Evolutionary conservation across 140 eudicot genomes (phyloP).

Genomic region (Cichorium intybus): DNA sequence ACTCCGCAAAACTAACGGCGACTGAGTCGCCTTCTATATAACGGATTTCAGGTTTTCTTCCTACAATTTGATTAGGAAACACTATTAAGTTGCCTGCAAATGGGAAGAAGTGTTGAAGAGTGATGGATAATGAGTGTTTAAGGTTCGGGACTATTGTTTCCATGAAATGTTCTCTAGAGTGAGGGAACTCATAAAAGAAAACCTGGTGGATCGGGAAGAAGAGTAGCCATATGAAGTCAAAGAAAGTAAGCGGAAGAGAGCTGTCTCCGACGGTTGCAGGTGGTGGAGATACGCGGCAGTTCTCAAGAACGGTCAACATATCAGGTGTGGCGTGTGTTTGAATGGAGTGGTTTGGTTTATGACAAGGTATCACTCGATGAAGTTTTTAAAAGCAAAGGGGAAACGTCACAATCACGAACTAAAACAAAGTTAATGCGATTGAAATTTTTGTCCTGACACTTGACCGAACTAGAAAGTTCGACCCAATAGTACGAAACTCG

Average conservation of each 20-base stretch:
- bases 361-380: no score
- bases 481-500: no score
- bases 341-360: neutral
- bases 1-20: conserved; percentile 23
- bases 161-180: conserved; percentile 9
- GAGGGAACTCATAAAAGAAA: conserved; percentile 34
- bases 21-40: conserved; percentile 39
- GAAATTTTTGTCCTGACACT: no score
- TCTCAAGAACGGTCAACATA: conserved; percentile 13
- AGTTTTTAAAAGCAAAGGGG: no score
- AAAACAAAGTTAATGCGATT: no score
- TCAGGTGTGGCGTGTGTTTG: neutral
- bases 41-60: conserved; percentile 31
- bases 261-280: conserved; percentile 6
- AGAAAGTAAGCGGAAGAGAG: conserved; percentile 37
- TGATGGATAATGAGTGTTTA: conserved; percentile 47
- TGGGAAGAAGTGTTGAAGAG: conserved; percentile 54
- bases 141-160: conserved; percentile 39
- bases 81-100: conserved; percentile 37
- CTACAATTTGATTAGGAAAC: neutral
- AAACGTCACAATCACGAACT: no score
- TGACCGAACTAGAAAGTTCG: no score
- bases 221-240: conserved; percentile 36
- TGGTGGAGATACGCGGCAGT: conserved; percentile 27
- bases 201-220: conserved; percentile 26